Evolutionary conservation across 2,329 filamentous ascomycete species (phyloP), one percentile per base, ranked within the genome.

Genomic region (Ophiognomonia clavigignenti-juglandacearum): DNA sequence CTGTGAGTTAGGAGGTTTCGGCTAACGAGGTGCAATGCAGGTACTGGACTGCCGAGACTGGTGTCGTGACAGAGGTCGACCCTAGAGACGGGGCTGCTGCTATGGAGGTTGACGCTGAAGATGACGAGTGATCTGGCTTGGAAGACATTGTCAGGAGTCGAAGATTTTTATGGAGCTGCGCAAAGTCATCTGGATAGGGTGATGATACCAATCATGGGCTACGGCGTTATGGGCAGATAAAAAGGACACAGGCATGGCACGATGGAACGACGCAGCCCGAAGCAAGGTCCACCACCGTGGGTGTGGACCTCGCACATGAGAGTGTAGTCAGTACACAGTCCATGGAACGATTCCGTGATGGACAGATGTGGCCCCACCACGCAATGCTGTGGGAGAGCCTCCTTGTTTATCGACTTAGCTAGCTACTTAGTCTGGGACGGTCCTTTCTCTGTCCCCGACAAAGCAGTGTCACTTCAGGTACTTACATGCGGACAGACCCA

Each of bases 21-120:
- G 43, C 55, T 60, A 53, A 60, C 46, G 11, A 23, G 26, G n/a
- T 31, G n/a, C n/a, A 14, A 16, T 42, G 24, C 43, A 79, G 75
- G 20, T 80, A 84, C 66, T 86, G 82, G 81, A 79, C 68, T 57
- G 69, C 81, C 3, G 73, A 77, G n/a, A 73, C 64, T 19, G 72
- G 72, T 24, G 67, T 80, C 53, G 78, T 85, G 54, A 85, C 76
- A 5, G 77, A 83, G 59, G 68, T 82, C 9, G 63, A 66, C 18
- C 56, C 55, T 2, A 65, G 63, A 18, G 67, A 66, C 7, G 71
- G 36, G 38, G 41, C 39, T 22, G 50, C 39, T 20, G 50, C 45
- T 11, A 56, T 55, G 42, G 61, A 58, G 6, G 58, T 48, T 3
- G 54, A 58, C 16, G 52, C 55, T n/a, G 60, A 62, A 51, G 54